phyloP scores from a whole-genome alignment of 108 stramenopile genomes.

The Nitzschia sp. region DNA sequence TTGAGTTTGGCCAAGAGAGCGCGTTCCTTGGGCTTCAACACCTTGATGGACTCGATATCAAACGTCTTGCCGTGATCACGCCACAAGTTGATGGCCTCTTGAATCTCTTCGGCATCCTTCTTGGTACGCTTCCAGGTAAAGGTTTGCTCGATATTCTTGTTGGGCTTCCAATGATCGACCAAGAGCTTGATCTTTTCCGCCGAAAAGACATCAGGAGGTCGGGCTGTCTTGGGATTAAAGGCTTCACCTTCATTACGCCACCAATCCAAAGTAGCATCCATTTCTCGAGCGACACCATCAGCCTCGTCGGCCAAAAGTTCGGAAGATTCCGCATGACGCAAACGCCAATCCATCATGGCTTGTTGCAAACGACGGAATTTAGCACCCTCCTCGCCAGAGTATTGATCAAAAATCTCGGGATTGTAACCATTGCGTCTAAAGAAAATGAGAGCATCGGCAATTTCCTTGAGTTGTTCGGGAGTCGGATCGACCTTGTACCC shows the following conservation, averaged over 20 bases:
- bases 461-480: slow-evolving; percentile 31
- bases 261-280: slow-evolving; percentile 42
- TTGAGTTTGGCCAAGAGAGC: slow-evolving; percentile 30
- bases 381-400: slow-evolving; percentile 33
- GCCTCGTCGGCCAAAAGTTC: slow-evolving; percentile 21
- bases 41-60: slow-evolving; percentile 11
- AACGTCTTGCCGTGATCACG: slow-evolving; percentile 36
- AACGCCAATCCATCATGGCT: slow-evolving; percentile 45
- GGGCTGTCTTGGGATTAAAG: slow-evolving; percentile 22
- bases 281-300: slow-evolving; percentile 36
- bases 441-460: slow-evolving; percentile 42
- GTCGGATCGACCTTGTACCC: slow-evolving; percentile 34
- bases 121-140: slow-evolving; percentile 34
- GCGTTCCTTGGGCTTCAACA: slow-evolving; percentile 37
- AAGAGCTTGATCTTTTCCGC: slow-evolving; percentile 29
- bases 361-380: slow-evolving; percentile 43
- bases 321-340: slow-evolving; percentile 21
- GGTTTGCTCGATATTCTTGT: slow-evolving; percentile 12
- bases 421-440: slow-evolving; percentile 39
- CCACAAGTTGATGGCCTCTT: slow-evolving; percentile 35
- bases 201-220: slow-evolving; percentile 18
- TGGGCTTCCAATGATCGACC: slow-evolving; percentile 34
- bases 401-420: slow-evolving; percentile 38
- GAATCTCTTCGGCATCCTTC: slow-evolving; percentile 27
- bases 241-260: slow-evolving; percentile 31